Evolutionary conservation across 306 rosid genomes (phyloP), one percentile per base, ranked within the genome.

Genomic region (Citrullus colocynthis): DNA sequence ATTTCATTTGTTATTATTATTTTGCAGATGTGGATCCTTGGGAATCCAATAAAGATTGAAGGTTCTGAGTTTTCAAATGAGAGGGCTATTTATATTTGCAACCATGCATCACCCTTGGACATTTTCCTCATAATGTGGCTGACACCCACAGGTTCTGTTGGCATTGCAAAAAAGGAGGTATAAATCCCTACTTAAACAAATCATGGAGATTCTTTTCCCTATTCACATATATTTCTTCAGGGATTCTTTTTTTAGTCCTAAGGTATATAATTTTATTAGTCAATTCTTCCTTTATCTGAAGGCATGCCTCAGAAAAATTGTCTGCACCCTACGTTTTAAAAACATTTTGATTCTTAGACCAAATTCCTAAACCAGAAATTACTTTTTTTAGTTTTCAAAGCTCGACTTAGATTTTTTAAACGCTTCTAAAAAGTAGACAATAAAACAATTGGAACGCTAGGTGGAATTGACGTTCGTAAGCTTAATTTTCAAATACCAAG

Each of bases 101-200:
- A 89, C 37, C 91, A 89, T 86, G 91, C 91, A 36, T 89, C 90
- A 77, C 91, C 94, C 6, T 77, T 90, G 60, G 90, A 88, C 74
- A 83, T 90, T 67, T 85, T 88, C 79, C 88, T 85, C 13, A 71
- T 83, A 36, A 90, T 90, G 90, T 85, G 91, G 91, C 75, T 90
- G 82, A 88, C 88, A 67, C 91, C 91, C 15, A 85, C 84, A 13
- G 89, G 88, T 36, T 86, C 90, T 7, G 91, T 90, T 60, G 91
- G 91, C 37, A 86, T 90, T 81, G 94, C 91, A 1, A 90, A 90
- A 81, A 88, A 85, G 78, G 90, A 90, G 91, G 91, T 86, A 77
- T 55, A 48, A 24, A 16, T 24, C 73, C 61, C 55, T 39, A 6
- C 6, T 58, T 3, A 1, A 20, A 51, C 64, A 36, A 52, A 41